Conservation (phyloP, 345 rosid species). For the Salix suchowensis region DNA sequence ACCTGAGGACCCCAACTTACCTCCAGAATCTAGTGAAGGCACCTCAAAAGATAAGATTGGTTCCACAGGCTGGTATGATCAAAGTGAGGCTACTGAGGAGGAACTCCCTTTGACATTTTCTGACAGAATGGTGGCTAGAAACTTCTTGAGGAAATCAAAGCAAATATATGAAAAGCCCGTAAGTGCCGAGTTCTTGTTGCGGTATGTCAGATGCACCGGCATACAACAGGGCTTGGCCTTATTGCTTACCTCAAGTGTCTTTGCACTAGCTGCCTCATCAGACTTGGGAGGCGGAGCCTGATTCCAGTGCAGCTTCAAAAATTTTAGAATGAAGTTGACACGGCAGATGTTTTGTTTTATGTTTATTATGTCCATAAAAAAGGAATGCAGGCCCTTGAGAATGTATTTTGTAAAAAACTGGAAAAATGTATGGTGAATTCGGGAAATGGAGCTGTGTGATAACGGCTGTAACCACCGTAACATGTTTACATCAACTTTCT, state of each 20-base stretch:
- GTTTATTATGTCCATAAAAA: not conserved
- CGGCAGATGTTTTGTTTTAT: not conserved
- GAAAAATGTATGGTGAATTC: not conserved
- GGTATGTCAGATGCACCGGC: not conserved
- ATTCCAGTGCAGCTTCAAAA: not conserved
- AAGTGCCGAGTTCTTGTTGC: not conserved
- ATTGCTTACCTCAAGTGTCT: not conserved
- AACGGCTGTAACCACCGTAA: not conserved
- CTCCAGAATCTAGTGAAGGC: constrained; percentile 21
- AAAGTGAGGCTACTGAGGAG: constrained; percentile 47
- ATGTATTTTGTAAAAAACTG: not conserved
- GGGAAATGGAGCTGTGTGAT: not conserved
- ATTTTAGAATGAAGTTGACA: constrained; percentile 1
- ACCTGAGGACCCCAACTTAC: constrained; percentile 48
- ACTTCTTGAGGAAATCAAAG: constrained; percentile 59
- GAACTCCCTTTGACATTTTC: constrained; percentile 83
- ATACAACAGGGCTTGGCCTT: not conserved
- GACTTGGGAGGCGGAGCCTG: too few relatives aligned
- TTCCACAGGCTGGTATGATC: constrained; percentile 42
- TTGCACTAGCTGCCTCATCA: not conserved
- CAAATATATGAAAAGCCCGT: constrained; percentile 36
- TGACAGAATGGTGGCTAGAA: constrained; percentile 37
- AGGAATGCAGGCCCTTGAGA: not conserved
- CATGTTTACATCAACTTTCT: not conserved
- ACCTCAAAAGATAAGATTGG: constrained; percentile 30